Evolutionary conservation across 805 yeast genomes (phyloP).

Genomic region (Metschnikowia proteae): DNA sequence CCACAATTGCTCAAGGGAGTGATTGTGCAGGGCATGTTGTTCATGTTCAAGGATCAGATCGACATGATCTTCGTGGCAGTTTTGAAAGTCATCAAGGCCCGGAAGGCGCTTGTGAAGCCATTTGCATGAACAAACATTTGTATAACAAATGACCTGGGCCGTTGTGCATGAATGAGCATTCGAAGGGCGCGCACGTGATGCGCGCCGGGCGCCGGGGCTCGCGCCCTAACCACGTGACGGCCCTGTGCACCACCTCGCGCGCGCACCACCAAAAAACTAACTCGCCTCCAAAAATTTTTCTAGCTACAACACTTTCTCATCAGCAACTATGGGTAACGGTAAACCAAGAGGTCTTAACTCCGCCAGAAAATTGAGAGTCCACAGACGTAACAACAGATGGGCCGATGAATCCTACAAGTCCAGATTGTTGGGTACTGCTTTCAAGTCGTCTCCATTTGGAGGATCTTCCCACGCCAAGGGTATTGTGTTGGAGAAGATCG

Average conservation of each 20-base stretch:
- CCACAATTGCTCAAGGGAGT: slow-evolving; percentile 83
- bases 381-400: slow-evolving; percentile 99
- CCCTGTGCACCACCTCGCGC: slow-evolving; percentile 6
- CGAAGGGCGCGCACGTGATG: no score
- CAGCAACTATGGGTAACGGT: slow-evolving; percentile 91
- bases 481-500: slow-evolving; percentile 98
- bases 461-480: slow-evolving; percentile 99
- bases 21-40: slow-evolving; percentile 76
- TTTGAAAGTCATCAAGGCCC: slow-evolving; percentile 26
- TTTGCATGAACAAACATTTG: no score
- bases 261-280: slow-evolving; percentile 10
- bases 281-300: slow-evolving; percentile 6
- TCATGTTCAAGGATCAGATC: slow-evolving; percentile 74
- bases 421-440: slow-evolving; percentile 99
- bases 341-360: slow-evolving; percentile 99
- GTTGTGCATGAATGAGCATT: no score
- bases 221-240: slow-evolving; percentile 8
- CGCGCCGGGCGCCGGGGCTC: slow-evolving; percentile 8
- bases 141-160: no score
- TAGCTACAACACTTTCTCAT: slow-evolving; percentile 12
- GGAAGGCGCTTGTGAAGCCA: slow-evolving; percentile 3
- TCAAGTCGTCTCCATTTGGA: slow-evolving; percentile 99
- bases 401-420: slow-evolving; percentile 97
- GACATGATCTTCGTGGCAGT: slow-evolving; percentile 38
- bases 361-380: slow-evolving; percentile 99